These are phyloP conservation scores for Phytopythium litorale DNA, from an alignment of 352 stramenopile genomes.

Conservation along the genomic window DNA sequence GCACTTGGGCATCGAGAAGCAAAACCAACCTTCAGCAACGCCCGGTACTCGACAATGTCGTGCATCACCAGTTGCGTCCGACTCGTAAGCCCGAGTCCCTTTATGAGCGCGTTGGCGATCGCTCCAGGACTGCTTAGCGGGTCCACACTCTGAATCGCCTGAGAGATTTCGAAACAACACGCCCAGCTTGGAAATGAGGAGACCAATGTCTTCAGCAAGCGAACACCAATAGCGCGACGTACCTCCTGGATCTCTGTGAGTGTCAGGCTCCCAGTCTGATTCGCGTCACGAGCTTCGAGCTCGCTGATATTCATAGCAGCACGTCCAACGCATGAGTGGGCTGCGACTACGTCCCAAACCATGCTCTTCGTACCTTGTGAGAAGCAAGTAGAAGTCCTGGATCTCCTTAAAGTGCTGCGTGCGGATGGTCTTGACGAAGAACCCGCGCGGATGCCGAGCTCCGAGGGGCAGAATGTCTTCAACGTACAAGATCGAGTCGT, in stretches of 20 bases:
- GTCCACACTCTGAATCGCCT: conserved; percentile 37
- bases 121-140: conserved; percentile 33
- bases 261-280: conserved; percentile 38
- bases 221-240: neutral
- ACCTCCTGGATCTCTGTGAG: conserved; percentile 31
- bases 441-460: conserved; percentile 46
- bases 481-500: conserved; percentile 70
- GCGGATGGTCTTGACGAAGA: conserved; percentile 76
- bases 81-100: conserved; percentile 38
- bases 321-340: too few relatives aligned
- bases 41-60: conserved; percentile 53
- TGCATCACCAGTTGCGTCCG: conserved; percentile 39
- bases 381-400: conserved; percentile 62
- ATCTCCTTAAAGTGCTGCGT: conserved; percentile 85
- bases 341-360: too few relatives aligned
- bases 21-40: conserved; percentile 39
- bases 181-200: neutral
- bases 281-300: conserved; percentile 42
- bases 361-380: conserved; percentile 30
- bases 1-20: too few relatives aligned
- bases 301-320: conserved; percentile 26
- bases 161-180: neutral
- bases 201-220: neutral
- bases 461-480: conserved; percentile 60
- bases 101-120: conserved; percentile 29